Conservation (phyloP, 345 rosid species). For the Gossypium anomalum region DNA sequence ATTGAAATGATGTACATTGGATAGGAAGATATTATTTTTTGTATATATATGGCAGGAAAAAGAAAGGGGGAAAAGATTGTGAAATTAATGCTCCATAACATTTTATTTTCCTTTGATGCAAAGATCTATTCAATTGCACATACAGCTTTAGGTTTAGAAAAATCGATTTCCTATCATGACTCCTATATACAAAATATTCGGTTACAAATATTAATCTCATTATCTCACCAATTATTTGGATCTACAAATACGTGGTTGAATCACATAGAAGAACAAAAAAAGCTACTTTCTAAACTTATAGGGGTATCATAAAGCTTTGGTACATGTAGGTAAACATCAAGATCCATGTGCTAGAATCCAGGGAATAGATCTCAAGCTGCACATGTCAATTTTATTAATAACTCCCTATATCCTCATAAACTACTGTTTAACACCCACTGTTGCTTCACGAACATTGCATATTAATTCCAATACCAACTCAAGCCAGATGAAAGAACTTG, state of each 20-base stretch:
- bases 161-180: not conserved
- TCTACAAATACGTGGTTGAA: not conserved
- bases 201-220: not conserved
- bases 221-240: not conserved
- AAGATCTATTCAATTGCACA: not conserved
- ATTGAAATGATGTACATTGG: not conserved
- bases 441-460: conserved; percentile 2
- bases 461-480: not conserved
- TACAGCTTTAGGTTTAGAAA: not conserved
- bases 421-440: conserved; percentile 7
- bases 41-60: not conserved
- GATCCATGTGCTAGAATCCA: not conserved
- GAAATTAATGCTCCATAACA: not conserved
- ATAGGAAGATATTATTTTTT: not conserved
- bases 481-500: conserved; percentile 27
- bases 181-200: not conserved
- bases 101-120: not conserved
- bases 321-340: not conserved
- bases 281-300: not conserved
- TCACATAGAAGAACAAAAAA: not conserved
- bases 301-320: not conserved
- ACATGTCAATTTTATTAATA: not conserved
- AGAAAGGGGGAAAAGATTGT: not conserved
- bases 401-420: conserved; percentile 4
- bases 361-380: not conserved